phyloP scores from a whole-genome alignment of 2,329 filamentous ascomycete genomes.

The Fusarium sp. region DNA sequence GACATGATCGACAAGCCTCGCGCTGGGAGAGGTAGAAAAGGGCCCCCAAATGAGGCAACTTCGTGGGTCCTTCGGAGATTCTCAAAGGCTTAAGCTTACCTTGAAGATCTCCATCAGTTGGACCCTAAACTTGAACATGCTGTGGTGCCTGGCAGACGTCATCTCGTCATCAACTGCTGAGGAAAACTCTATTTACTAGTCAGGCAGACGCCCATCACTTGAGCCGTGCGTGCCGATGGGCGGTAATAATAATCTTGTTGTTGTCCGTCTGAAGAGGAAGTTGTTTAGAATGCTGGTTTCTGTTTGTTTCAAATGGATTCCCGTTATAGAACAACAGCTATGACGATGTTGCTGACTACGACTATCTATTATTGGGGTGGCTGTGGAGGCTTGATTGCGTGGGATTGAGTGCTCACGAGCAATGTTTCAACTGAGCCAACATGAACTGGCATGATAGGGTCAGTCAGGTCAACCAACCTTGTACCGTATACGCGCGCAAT shows the following conservation, averaged over 20 bases:
- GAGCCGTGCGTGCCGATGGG: constrained; percentile 25
- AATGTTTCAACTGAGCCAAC: constrained; percentile 33
- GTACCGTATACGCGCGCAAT: constrained; percentile 9
- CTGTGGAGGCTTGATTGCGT: constrained; percentile 25
- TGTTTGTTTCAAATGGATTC: constrained; percentile 8
- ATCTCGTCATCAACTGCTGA: constrained; percentile 26
- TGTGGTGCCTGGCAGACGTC: constrained; percentile 37
- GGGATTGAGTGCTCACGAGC: constrained; percentile 46
- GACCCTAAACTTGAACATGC: constrained; percentile 36
- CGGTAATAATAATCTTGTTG: constrained; percentile 3
- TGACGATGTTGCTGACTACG: constrained; percentile 17
- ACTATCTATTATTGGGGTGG: constrained; percentile 1
- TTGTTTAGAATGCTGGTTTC: background rate
- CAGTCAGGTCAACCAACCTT: background rate
- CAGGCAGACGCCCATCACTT: constrained; percentile 4
- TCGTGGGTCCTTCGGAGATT: constrained; percentile 32
- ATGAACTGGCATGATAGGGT: constrained; percentile 2
- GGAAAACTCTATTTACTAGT: constrained; percentile 29
- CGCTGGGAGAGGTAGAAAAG: constrained; percentile 12
- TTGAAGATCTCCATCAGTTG: constrained; percentile 37
- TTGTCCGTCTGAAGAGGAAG: background rate
- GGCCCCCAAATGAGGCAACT: constrained; percentile 7
- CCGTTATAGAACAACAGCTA: constrained; percentile 23
- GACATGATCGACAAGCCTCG: constrained; percentile 27
- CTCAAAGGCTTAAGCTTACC: constrained; percentile 45